Base-by-base conservation (phyloP, 2,329 filamentous ascomycete genomes). In the Talaromyces sp. region DNA sequence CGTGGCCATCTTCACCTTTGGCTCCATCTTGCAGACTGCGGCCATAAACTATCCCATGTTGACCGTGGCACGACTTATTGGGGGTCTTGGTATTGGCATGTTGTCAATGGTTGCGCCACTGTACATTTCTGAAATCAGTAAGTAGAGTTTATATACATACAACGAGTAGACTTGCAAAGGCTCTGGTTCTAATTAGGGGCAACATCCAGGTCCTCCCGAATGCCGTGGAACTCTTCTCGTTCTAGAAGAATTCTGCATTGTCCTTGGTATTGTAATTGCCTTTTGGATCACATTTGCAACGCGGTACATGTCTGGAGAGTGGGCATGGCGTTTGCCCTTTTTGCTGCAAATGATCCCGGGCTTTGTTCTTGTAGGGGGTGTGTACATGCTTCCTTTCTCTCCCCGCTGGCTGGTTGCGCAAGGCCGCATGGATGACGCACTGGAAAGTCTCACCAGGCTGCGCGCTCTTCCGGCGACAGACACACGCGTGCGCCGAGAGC, bases 361-460 rank as follows among this genome's bases (percentile, higher is more conserved):
- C 0, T 69, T 77, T 43, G 58, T 78, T 46, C 69, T 78, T 3
- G 67, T 69, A 1, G 70, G 66, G 1, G 73, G 75, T 35, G 74
- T 78, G 3, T 62, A 72, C 13, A 75, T 81, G 62, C 73, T 84
- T 46, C 84, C 84, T 0, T 84, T 81, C 65, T 84, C 82, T 0
- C 83, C 83, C 0, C 75, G 83, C 31, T 85, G 82, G 77, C 76
- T 85, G 0, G 77, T 76, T 8, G 77, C 75, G 5, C 76, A 78
- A 55, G 77, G 75, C 10, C 76, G 79, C 2, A 73, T 83, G 32
- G 72, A 80, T 4, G 82, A 84, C 59, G 78, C 80, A 0, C 71
- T 84, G 6, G 61, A 73, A 8, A 77, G 74, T n/a, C 71, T 86
- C 0, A 71, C 72, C 5, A 80, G 77, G 62, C 71, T 86, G 8